phyloP scores from a whole-genome alignment of 1,139 yeast species.

The Schwanniomyces etchellsii region DNA sequence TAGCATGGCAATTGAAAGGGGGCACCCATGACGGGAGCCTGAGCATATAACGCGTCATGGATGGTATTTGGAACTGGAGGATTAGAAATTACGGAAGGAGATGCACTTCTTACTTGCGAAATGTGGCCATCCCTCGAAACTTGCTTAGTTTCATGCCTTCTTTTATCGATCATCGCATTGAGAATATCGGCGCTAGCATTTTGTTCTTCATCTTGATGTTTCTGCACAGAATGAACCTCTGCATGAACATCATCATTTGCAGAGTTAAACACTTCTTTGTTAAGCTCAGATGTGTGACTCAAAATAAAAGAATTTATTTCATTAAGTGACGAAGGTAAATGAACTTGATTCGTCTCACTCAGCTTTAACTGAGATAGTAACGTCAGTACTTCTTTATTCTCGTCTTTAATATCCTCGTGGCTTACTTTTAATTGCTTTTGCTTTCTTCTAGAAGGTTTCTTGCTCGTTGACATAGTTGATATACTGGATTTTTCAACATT shows the following conservation, averaged over 20 bases:
- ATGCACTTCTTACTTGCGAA: no score
- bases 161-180: no score
- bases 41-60: no score
- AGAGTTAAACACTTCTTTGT: conserved; percentile 4
- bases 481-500: not conserved
- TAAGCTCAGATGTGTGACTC: conserved; percentile 20
- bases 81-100: no score
- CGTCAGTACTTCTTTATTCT: not conserved
- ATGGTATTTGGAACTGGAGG: no score
- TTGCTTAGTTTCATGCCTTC: no score
- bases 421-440: not conserved
- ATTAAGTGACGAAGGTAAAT: conserved; percentile 16
- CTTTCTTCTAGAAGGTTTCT: not conserved
- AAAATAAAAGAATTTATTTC: conserved; percentile 28
- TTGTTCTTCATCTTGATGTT: no score
- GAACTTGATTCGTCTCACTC: not conserved
- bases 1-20: no score
- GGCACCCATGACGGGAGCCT: no score
- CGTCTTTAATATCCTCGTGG: not conserved
- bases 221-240: no score
- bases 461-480: not conserved
- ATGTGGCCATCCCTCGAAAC: no score
- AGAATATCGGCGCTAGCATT: no score
- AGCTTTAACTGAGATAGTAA: not conserved
- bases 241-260: not conserved